Evolutionary conservation across 192 early-diverging fungal species (phyloP), one percentile per base, ranked within the genome.

Genomic region (Phycomyces blakesleeanus): DNA sequence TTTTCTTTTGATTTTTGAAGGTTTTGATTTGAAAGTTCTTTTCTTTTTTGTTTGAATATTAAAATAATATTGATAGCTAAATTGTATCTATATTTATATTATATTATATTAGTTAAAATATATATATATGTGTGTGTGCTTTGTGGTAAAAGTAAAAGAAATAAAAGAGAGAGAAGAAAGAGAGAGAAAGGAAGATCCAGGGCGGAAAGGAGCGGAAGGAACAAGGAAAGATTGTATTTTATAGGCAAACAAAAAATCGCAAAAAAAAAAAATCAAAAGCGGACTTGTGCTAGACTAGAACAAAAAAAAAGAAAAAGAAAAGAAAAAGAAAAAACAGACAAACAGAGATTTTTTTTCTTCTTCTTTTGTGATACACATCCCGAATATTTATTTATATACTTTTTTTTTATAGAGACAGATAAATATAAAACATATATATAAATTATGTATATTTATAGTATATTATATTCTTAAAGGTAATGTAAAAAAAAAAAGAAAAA

Each of bases 311-410:
- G 44, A 47, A n/a, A 47, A 18, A 47, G 11, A 47, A 47, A 47
- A 47, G 18, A 18, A 47, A 47, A 3, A 18, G 18, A n/a, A n/a
- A n/a, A n/a, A n/a, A n/a, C n/a, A n/a, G n/a, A n/a, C n/a, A n/a
- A n/a, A n/a, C n/a, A n/a, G n/a, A n/a, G n/a, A n/a, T n/a, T n/a
- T n/a, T n/a, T n/a, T n/a, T n/a, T n/a, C n/a, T n/a, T n/a, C n/a
- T n/a, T n/a, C n/a, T n/a, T n/a, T n/a, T n/a, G n/a, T n/a, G 2
- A 6, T 47, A 18, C 12, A 47, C 18, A n/a, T 1, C 12, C 6
- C 18, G 44, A 47, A 47, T 47, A 47, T 14, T 47, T 47, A 47
- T n/a, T 47, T n/a, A 47, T n/a, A n/a, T n/a, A n/a, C n/a, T n/a
- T n/a, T n/a, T n/a, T n/a, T n/a, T n/a, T n/a, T n/a, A n/a, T n/a